Base-by-base conservation (phyloP, 106 monocot genomes). In the Hemerocallis citrina region DNA sequence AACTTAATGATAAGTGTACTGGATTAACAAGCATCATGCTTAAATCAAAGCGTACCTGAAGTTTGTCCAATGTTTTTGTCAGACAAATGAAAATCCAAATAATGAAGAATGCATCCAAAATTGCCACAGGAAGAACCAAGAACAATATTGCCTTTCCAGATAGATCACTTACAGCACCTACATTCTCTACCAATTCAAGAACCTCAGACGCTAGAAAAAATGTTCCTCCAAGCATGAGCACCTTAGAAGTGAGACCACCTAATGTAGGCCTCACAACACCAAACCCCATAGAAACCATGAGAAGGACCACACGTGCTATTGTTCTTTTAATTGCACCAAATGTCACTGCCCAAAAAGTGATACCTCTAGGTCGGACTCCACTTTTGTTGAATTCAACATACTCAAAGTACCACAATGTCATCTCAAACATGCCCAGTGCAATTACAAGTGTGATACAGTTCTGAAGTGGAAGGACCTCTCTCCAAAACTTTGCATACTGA, bases 21-120 rank as follows among this genome's bases (percentile, higher is more conserved):
- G 8, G 17, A 56, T 17, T 22, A 17, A 31, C 10, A 34, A 60
- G 11, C 6, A 43, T 23, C 31, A 17, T 20, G 19, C 11, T 34
- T 10, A 25, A 57, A 28, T 33, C 14, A 23, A 7, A 23, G 37
- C 16, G 28, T 61, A 95, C 94, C 89, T 95, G 89, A 33, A 95
- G 89, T 71, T 89, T 95, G 31, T 86, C 89, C 50, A 95, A 49
- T 41, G 94, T 95, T 79, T 81, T 89, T 17, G 86, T 83, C 8
- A 95, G 89, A 73, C 89, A 95, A 41, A 75, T 86, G 55, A 95
- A 95, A 52, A 95, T 95, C 94, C 94, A 95, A 50, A 95, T 65
- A 57, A 95, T 85, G 69, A 95, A 95, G 68, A 89, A 89, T 51
- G 89, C 86, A 86, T 95, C 94, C 68, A 95, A 76, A 37, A 95